phyloP scores from a whole-genome alignment of 1,284 basidiomycete genomes.

The Ganoderma resinaceum region DNA sequence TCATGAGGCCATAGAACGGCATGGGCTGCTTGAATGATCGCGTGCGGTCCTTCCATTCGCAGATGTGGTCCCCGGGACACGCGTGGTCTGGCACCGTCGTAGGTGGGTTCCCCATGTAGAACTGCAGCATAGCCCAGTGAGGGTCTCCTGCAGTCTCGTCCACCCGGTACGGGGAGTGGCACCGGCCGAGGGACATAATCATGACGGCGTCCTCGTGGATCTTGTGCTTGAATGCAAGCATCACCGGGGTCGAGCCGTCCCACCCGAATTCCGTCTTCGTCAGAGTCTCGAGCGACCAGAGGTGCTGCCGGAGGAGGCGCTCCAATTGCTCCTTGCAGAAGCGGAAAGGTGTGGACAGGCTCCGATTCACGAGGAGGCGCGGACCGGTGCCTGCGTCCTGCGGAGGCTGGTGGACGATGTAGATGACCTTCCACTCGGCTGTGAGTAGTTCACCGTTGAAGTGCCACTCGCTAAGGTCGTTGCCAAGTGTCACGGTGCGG shows the following conservation, averaged over 20 bases:
- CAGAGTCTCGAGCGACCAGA: slow-evolving; percentile 1
- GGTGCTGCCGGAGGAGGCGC: slow-evolving; percentile 1
- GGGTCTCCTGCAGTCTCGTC: not conserved
- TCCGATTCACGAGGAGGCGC: not conserved
- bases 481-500: not conserved
- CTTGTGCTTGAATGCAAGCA: slow-evolving; percentile 2
- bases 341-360: slow-evolving; percentile 4
- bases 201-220: slow-evolving; percentile 5
- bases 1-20: slow-evolving; percentile 5
- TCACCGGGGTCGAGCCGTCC: slow-evolving; percentile 1
- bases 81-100: not conserved
- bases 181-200: not conserved
- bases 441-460: not conserved
- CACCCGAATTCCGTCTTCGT: not conserved
- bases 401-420: not conserved
- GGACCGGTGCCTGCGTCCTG: slow-evolving; percentile 1
- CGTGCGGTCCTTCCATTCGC: not conserved
- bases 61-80: slow-evolving; percentile 1
- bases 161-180: not conserved
- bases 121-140: slow-evolving; percentile 2
- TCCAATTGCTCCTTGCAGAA: slow-evolving; percentile 4
- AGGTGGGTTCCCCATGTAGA: not conserved
- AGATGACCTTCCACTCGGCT: slow-evolving; percentile 1
- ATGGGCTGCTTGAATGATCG: slow-evolving; percentile 1
- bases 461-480: not conserved